Percentiles rank a stretch among this genome's conserved stretches.
Conservation (phyloP, 805 yeast species). For the Metschnikowia picachoensis region DNA sequence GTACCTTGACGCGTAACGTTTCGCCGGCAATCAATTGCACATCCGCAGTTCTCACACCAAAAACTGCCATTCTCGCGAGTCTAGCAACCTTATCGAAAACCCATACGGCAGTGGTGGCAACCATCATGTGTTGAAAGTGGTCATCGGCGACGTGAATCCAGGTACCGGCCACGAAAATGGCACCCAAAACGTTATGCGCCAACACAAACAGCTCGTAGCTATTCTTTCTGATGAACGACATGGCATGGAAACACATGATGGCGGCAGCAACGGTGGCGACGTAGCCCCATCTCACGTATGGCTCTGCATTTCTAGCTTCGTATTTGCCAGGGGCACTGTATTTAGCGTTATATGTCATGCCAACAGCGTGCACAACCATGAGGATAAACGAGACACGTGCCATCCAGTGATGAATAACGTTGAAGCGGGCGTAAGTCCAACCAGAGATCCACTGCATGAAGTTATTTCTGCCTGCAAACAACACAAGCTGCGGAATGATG, state of each 20-base stretch:
- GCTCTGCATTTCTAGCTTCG: conserved; percentile 25
- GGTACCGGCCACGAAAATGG: conserved; percentile 47
- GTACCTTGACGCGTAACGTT: conserved; percentile 44
- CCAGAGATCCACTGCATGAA: conserved; percentile 61
- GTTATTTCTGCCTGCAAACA: conserved; percentile 72
- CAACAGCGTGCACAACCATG: conserved; percentile 48
- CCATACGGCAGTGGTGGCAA: conserved; percentile 39
- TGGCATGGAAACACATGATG: conserved; percentile 45
- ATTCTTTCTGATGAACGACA: conserved; percentile 46
- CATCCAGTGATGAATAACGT: conserved; percentile 62
- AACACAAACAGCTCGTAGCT: conserved; percentile 55
- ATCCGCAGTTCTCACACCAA: conserved; percentile 37
- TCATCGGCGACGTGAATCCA: conserved; percentile 58
- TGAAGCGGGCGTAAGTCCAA: conserved; percentile 57
- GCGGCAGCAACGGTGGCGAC: conserved; percentile 34
- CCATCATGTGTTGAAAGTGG: conserved; percentile 32
- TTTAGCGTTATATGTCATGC: conserved; percentile 32
- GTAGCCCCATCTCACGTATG: conserved; percentile 33
- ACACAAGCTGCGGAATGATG: conserved; percentile 50
- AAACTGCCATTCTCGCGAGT: conserved; percentile 26
- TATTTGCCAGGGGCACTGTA: conserved; percentile 28
- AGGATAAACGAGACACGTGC: conserved; percentile 50
- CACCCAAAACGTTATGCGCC: conserved; percentile 40
- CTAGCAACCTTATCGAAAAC: conserved; percentile 37
- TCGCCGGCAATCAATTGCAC: conserved; percentile 41